phyloP scores from a whole-genome alignment of 148 eudicot species.

The Bassia scoparia region DNA sequence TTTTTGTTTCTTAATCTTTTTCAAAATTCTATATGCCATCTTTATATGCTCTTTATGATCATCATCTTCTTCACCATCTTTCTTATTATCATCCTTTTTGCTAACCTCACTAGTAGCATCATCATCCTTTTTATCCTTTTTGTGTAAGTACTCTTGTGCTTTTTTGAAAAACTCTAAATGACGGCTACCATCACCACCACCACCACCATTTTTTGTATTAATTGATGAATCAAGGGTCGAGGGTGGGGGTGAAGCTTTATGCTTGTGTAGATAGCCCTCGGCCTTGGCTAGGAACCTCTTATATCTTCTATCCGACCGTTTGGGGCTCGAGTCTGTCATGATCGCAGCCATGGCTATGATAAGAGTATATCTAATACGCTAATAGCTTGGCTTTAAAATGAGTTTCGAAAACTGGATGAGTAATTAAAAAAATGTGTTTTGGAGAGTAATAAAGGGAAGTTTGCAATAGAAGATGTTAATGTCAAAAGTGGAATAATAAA shows the following conservation, averaged over 20 bases:
- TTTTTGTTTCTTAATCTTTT: constrained; percentile 9
- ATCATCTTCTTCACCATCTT: not conserved
- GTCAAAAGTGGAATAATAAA: too few relatives aligned
- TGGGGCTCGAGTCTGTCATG: not conserved
- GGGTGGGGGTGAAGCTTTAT: not conserved
- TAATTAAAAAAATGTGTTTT: too few relatives aligned
- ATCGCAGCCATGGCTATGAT: not conserved
- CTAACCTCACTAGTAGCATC: too few relatives aligned
- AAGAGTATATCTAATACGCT: too few relatives aligned
- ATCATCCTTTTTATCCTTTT: not conserved
- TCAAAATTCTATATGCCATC: constrained; percentile 4
- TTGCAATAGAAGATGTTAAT: too few relatives aligned
- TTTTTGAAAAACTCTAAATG: constrained; percentile 1
- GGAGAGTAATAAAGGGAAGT: too few relatives aligned
- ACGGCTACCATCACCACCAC: constrained; percentile 2
- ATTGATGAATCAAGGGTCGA: not conserved
- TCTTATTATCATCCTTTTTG: not conserved
- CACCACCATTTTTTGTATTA: not conserved
- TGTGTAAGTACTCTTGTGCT: not conserved
- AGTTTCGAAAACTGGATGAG: too few relatives aligned
- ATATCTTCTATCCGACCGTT: not conserved
- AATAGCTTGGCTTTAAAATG: too few relatives aligned
- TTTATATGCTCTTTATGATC: not conserved
- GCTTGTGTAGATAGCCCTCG: constrained; percentile 6
- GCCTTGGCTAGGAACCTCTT: constrained; percentile 22